phyloP scores from a whole-genome alignment of 129 eudicot species.

The Lonicera japonica region DNA sequence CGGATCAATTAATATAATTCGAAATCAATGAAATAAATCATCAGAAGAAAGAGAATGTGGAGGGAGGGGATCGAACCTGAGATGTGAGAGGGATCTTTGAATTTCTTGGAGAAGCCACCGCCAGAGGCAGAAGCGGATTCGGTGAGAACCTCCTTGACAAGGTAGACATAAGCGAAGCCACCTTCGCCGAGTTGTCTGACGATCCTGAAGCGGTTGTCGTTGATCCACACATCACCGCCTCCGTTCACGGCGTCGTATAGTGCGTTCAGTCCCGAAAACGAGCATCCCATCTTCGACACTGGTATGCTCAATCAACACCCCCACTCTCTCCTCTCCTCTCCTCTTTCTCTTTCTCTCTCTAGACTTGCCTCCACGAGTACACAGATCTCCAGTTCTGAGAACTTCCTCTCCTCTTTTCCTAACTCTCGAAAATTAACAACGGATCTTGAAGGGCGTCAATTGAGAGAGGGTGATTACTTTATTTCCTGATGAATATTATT shows the following conservation, averaged over 20 bases:
- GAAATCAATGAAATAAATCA: no score
- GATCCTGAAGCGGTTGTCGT: constrained; percentile 70
- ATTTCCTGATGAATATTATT: no score
- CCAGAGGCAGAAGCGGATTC: constrained; percentile 37
- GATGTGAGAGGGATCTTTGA: constrained; percentile 72
- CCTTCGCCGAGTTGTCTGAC: constrained; percentile 83
- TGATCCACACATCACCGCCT: constrained; percentile 94
- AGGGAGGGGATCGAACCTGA: constrained; percentile 44
- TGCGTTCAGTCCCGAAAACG: constrained; percentile 83
- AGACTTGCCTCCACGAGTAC: background rate
- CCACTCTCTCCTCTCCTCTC: background rate
- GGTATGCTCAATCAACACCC: constrained; percentile 11
- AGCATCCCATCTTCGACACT: constrained; percentile 67
- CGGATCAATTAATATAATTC: no score
- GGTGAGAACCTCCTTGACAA: constrained; percentile 67
- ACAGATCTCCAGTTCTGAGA: no score
- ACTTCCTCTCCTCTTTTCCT: no score
- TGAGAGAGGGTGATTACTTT: no score
- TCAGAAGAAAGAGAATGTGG: background rate
- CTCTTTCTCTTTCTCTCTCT: background rate
- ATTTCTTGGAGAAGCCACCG: constrained; percentile 43
- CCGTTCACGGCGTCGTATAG: constrained; percentile 76
- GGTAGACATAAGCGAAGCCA: constrained; percentile 73
- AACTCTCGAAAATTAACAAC: no score
- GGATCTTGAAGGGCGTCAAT: no score